Percentiles rank a stretch among this genome's conserved stretches.
These are phyloP conservation scores for Phytophthora pini DNA, from an alignment of 352 stramenopile species.

Conservation along the genomic window DNA sequence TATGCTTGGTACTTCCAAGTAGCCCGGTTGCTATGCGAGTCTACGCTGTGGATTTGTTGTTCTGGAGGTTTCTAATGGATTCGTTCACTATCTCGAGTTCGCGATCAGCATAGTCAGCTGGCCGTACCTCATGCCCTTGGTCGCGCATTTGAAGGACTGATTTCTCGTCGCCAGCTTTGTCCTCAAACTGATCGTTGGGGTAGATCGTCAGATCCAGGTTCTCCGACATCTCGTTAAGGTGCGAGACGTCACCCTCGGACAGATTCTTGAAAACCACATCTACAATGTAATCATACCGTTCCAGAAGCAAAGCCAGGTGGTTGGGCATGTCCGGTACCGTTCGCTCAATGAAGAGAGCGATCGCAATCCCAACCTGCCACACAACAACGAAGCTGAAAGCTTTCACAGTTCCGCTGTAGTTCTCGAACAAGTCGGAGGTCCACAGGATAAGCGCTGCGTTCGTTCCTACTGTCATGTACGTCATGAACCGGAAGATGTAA, in stretches of 20 bases:
- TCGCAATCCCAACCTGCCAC: constrained; percentile 62
- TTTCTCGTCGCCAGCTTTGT: constrained; percentile 21
- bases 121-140: constrained; percentile 21
- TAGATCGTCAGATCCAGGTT: constrained; percentile 73
- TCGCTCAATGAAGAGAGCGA: constrained; percentile 61
- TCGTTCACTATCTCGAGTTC: constrained; percentile 21
- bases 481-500: constrained; percentile 77
- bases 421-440: constrained; percentile 63
- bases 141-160: constrained; percentile 12
- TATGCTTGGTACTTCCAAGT: constrained; percentile 1
- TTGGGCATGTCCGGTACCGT: constrained; percentile 58
- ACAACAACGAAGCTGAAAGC: constrained; percentile 64
- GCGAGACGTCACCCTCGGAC: constrained; percentile 56
- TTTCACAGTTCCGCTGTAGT: constrained; percentile 50
- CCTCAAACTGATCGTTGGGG: constrained; percentile 65
- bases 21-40: constrained; percentile 1
- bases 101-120: constrained; percentile 12
- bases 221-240: constrained; percentile 66
- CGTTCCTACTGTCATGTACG: constrained; percentile 70
- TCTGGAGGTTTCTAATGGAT: constrained; percentile 13
- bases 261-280: constrained; percentile 73
- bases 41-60: constrained; percentile 8
- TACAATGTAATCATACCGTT: constrained; percentile 70
- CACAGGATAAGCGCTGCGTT: constrained; percentile 76
- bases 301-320: constrained; percentile 51